Base-by-base conservation (phyloP, 805 yeast species). In the Candida dajiaensis region DNA sequence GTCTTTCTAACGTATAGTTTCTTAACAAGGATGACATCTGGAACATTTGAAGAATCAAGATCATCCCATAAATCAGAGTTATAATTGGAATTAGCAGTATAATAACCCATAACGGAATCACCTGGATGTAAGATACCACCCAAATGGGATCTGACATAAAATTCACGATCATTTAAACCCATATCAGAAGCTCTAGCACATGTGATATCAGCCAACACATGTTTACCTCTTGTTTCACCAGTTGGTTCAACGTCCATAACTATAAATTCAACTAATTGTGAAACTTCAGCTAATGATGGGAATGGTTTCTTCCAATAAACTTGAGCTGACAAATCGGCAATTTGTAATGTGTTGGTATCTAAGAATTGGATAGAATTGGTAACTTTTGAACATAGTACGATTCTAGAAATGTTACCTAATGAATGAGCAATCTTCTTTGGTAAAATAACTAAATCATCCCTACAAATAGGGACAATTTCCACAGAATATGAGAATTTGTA, bases 111-210 rank as follows among this genome's bases (percentile, higher is more conserved):
- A 19, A 81, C 96, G 13, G 94, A 83, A 65, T 94, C 99, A 57
- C 99, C 99, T 4, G 98, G 95, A 65, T 94, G 97, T 59, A 94
- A 74, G 55, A 94, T 80, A 50, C 85, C 97, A 54, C 99, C 99
- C 42, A 94, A 72, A 65, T 95, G 99, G 0, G 97, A 81, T 63
- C 97, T 78, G 28, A 92, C 81, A 54, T 86, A 89, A 63, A 76
- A 90, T 41, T 88, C 83, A 51, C 77, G 77, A 61, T 89, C 96
- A 62, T 89, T 89, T 43, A 76, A 76, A 39, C 97, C 97, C 72
- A 94, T 66, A 66, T 94, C 99, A 41, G 83, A 67, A 16, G 95
- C 80, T 62, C 97, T 78, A n/a, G 95, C 92, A 36, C 90, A 83
- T 3, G 96, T 88, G 26, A 89, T 77, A 64, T 94, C 98, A 1